Conservation (phyloP, 2,329 filamentous ascomycete genomes). For the Calonectria pseudoturangicola region DNA sequence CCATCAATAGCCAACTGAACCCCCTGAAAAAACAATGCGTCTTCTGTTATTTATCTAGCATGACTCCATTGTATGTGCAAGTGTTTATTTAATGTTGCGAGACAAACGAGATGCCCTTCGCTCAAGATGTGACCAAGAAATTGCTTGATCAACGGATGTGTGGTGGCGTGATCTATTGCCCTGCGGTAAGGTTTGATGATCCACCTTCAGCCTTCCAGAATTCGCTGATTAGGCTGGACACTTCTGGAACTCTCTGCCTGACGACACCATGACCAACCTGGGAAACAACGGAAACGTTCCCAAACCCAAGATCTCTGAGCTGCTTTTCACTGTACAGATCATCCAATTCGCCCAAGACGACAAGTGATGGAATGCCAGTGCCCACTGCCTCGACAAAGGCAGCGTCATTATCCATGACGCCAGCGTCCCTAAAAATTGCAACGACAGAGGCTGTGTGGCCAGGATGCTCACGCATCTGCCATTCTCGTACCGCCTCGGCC, state of each 20-base stretch:
- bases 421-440: constrained; percentile 67
- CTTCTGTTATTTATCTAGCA: too few relatives aligned
- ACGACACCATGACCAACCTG: constrained; percentile 53
- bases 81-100: too few relatives aligned
- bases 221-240: constrained; percentile 34
- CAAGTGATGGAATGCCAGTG: constrained; percentile 39
- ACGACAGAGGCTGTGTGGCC: constrained; percentile 68
- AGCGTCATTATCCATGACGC: constrained; percentile 59
- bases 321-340: constrained; percentile 45
- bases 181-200: too few relatives aligned
- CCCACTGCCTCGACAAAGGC: constrained; percentile 47
- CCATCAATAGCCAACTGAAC: too few relatives aligned
- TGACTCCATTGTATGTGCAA: too few relatives aligned
- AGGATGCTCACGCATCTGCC: constrained; percentile 67
- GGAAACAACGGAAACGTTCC: constrained; percentile 49
- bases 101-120: too few relatives aligned
- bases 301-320: constrained; percentile 42
- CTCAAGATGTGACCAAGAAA: too few relatives aligned
- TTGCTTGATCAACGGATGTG: too few relatives aligned
- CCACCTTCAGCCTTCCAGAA: constrained; percentile 45
- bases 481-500: constrained; percentile 67
- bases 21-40: too few relatives aligned
- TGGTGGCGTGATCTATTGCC: too few relatives aligned
- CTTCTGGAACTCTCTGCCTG: constrained; percentile 47
- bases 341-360: constrained; percentile 53